Conservation (phyloP, 2,329 filamentous ascomycete genomes). For the Fusarium nematophilum region DNA sequence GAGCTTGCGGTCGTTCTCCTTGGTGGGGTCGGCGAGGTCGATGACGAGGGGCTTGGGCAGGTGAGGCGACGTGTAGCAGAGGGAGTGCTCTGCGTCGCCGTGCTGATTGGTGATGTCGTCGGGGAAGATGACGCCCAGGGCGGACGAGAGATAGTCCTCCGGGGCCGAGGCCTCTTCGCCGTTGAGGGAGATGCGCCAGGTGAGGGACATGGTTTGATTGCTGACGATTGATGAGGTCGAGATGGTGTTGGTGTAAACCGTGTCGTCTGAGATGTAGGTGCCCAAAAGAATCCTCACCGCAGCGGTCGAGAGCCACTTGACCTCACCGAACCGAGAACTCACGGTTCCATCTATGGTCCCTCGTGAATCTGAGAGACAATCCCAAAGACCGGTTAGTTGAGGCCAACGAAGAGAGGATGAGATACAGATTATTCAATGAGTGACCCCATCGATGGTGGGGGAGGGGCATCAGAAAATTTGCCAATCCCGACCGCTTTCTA, state of each 20-base stretch:
- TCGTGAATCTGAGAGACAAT: not conserved
- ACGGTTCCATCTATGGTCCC: not conserved
- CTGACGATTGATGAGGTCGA: not conserved
- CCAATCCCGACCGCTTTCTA: constrained; percentile 31
- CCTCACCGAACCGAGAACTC: not conserved
- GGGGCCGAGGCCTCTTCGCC: constrained; percentile 47
- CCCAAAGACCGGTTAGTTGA: too few relatives aligned
- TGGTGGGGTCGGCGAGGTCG: constrained; percentile 59
- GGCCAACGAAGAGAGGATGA: not conserved
- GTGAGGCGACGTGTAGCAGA: constrained; percentile 68
- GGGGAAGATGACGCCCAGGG: constrained; percentile 73
- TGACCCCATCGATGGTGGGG: constrained; percentile 26
- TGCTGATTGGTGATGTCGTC: constrained; percentile 75
- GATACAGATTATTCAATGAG: not conserved
- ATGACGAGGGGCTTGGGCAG: constrained; percentile 59
- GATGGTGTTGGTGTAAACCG: not conserved
- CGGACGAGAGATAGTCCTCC: constrained; percentile 69
- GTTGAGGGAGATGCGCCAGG: constrained; percentile 45
- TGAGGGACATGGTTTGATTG: constrained; percentile 56
- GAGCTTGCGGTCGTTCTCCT: constrained; percentile 66
- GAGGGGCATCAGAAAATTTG: constrained; percentile 28
- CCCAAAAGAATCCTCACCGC: constrained; percentile 1
- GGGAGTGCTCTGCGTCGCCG: constrained; percentile 68
- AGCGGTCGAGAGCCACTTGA: constrained; percentile 10
- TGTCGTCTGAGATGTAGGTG: constrained; percentile 18